Conservation (phyloP, 2,329 filamentous ascomycete genomes). For the Neofusicoccum laricinum region DNA sequence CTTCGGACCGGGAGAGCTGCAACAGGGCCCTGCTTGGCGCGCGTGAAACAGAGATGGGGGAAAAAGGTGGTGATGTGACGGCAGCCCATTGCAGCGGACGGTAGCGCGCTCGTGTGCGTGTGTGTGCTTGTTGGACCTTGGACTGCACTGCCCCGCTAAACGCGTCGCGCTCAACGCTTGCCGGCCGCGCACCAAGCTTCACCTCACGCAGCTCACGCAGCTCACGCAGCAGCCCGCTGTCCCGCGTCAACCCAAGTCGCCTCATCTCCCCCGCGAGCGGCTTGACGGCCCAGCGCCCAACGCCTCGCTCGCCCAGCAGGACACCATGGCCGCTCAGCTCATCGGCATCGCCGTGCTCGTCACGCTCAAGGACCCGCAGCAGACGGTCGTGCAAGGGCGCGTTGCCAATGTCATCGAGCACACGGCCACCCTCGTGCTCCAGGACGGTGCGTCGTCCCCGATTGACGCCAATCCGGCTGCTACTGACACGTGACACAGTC, state of each 20-base stretch:
- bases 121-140: too few relatives aligned
- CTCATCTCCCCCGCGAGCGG: background rate
- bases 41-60: background rate
- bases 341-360: conserved; percentile 75
- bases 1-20: background rate
- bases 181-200: background rate
- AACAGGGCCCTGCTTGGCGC: background rate
- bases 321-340: conserved; percentile 63
- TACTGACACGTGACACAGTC: conserved; percentile 33
- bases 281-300: background rate
- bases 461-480: background rate
- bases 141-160: conserved; percentile 1
- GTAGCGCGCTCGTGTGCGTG: background rate
- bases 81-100: background rate
- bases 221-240: background rate
- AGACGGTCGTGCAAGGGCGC: conserved; percentile 64
- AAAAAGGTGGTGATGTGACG: background rate
- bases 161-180: conserved; percentile 9
- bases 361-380: conserved; percentile 64
- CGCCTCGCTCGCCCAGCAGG: conserved; percentile 44
- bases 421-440: conserved; percentile 60
- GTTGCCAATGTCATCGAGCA: conserved; percentile 69
- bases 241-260: background rate
- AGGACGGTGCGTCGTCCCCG: conserved; percentile 58
- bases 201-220: background rate